A percentile compares a stretch with the other conserved stretches of the same genome.
These are phyloP conservation scores for Cryphonectria nitschkei DNA, from an alignment of 2,329 filamentous ascomycete species.

Conservation along the genomic window DNA sequence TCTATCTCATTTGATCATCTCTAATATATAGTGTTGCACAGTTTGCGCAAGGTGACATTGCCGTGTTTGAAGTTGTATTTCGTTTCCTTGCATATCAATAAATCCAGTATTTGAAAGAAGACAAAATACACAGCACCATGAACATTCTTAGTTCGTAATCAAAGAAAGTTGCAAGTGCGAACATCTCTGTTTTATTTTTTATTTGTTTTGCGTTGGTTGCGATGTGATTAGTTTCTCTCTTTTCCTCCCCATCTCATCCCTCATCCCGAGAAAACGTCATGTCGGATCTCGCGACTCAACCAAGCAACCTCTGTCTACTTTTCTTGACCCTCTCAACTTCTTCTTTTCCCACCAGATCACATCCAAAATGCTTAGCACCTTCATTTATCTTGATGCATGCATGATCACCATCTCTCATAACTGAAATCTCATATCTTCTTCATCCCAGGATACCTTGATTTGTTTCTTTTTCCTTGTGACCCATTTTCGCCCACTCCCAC, in stretches of 20 bases:
- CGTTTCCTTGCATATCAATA: no score
- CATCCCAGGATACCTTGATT: background rate
- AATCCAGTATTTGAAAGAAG: background rate
- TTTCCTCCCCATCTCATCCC: background rate
- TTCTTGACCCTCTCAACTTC: background rate
- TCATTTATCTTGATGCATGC: background rate
- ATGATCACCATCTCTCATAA: no score
- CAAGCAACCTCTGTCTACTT: background rate
- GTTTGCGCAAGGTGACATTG: background rate
- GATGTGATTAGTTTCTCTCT: background rate
- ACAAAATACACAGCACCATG: background rate
- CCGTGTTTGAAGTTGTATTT: no score
- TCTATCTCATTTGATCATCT: background rate
- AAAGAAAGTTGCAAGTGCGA: no score
- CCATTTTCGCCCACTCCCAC: no score
- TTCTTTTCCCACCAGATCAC: background rate
- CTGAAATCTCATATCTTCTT: background rate
- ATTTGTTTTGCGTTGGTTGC: background rate
- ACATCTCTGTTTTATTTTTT: background rate
- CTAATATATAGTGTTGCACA: background rate
- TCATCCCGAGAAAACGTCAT: constrained; percentile 3
- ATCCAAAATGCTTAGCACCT: background rate
- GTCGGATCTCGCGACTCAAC: background rate
- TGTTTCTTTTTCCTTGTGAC: no score
- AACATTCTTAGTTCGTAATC: background rate